Evolutionary conservation across 2,329 filamentous ascomycete genomes (phyloP).

Genomic region (Aspergillus arachidicola): DNA sequence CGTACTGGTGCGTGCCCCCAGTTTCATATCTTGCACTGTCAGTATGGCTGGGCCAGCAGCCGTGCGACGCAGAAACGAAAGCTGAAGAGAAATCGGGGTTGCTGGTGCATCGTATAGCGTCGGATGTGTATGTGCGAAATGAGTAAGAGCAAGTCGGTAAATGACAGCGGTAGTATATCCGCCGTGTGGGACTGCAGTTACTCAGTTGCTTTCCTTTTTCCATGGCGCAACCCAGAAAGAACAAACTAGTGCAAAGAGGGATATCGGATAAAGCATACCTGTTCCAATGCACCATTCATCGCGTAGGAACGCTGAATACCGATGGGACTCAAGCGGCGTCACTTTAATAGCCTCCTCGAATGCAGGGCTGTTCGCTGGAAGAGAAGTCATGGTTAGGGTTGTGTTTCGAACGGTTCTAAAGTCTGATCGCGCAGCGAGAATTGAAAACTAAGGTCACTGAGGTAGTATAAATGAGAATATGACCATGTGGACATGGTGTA

Average conservation of each 20-base stretch:
- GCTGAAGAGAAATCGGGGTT: constrained; percentile 65
- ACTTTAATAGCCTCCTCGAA: constrained; percentile 44
- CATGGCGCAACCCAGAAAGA: neutral
- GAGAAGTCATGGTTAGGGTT: constrained; percentile 8
- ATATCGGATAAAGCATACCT: constrained; percentile 45
- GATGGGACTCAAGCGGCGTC: constrained; percentile 51
- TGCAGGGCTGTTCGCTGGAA: constrained; percentile 25
- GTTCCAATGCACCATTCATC: constrained; percentile 68
- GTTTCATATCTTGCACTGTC: constrained; percentile 63
- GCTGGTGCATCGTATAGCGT: constrained; percentile 53
- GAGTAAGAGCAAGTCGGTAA: constrained; percentile 59
- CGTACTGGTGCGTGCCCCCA: constrained; percentile 64
- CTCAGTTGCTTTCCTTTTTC: neutral
- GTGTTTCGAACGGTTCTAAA: neutral
- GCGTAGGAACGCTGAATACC: constrained; percentile 59
- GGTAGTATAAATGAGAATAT: neutral
- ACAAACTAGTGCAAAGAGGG: neutral
- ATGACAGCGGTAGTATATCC: constrained; percentile 69
- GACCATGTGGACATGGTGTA: neutral
- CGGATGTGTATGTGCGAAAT: constrained; percentile 62
- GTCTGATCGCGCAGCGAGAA: neutral
- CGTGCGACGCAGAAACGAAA: constrained; percentile 68
- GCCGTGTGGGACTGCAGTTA: constrained; percentile 65
- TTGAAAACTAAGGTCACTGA: neutral
- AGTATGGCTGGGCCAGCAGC: constrained; percentile 59